Base-by-base conservation (phyloP, 331 rosid species). In the Telfairia occidentalis region DNA sequence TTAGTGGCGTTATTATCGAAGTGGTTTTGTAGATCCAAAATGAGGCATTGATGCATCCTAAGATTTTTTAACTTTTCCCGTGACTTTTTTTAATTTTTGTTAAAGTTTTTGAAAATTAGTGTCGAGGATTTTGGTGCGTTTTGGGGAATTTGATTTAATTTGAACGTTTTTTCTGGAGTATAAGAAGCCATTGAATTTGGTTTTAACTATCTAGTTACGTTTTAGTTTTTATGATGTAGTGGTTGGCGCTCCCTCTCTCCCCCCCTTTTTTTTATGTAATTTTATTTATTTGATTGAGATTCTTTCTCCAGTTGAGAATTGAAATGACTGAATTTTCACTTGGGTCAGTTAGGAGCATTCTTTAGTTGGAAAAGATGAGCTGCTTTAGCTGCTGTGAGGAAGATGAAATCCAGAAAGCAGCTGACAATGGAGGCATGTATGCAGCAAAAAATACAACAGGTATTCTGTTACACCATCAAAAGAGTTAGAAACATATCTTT, bases 301-400 rank as follows among this genome's bases (percentile, higher is more conserved):
- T 18, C 21, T 18, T 46, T 37, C 34, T 55, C 52, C 16, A 37
- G 30, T 55, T 40, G 7, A 29, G n/a, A n/a, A n/a, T n/a, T n/a
- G n/a, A 40, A 67, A 55, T 32, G 49, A 35, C 49, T 74, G 52
- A 57, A 46, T 48, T 45, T 24, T 26, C 9, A 26, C 55, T 45
- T 71, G 19, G 60, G 76, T 48, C 26, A 43, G 28, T 59, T 74
- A 80, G 76, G 74, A n/a, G 45, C 59, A 64, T 64, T 30, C 3
- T 50, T 75, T 28, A 79, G 83, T 83, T 81, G 71, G 50, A 66
- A 73, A 81, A 77, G 65, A 83, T 92, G 96, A 81, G 90, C 83
- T 90, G 92, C 85, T 92, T 92, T 81, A 78, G 92, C 72, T 92
- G 90, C 73, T 87, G 92, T 83, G 83, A 77, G 55, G 82, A 79